A percentile compares a stretch with the other conserved stretches of the same genome.
These are phyloP conservation scores for Teratosphaeria viscida DNA, from an alignment of 2,329 filamentous ascomycete species.

Conservation along the genomic window DNA sequence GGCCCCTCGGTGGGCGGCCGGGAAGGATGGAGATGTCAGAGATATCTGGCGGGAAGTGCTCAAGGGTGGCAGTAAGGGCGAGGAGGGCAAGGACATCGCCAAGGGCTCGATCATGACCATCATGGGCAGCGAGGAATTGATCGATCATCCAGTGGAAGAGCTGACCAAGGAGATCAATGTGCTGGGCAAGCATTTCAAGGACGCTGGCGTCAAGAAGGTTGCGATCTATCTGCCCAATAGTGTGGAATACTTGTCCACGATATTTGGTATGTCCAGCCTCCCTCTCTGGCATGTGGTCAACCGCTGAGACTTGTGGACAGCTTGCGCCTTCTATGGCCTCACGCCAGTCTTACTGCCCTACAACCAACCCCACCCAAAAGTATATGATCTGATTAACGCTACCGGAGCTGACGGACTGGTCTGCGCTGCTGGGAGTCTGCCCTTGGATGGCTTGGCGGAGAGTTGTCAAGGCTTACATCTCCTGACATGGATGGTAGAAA, in stretches of 20 bases:
- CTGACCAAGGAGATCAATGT: slow-evolving; percentile 79
- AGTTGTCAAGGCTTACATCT: slow-evolving; percentile 61
- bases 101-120: slow-evolving; percentile 69
- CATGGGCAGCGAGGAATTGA: slow-evolving; percentile 60
- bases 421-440: slow-evolving; percentile 75
- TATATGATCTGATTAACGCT: slow-evolving; percentile 61
- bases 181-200: slow-evolving; percentile 65
- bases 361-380: slow-evolving; percentile 57
- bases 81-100: slow-evolving; percentile 50
- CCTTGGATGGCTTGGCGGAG: slow-evolving; percentile 62
- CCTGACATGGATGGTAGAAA: slow-evolving; percentile 85
- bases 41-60: slow-evolving; percentile 74
- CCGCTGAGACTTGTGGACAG: slow-evolving; percentile 30
- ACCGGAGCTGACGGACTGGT: slow-evolving; percentile 72
- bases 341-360: slow-evolving; percentile 79
- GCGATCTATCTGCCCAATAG: slow-evolving; percentile 91
- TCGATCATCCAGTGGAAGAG: slow-evolving; percentile 60
- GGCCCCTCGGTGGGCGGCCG: slow-evolving; percentile 70
- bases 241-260: slow-evolving; percentile 67
- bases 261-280: slow-evolving; percentile 50
- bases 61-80: slow-evolving; percentile 41
- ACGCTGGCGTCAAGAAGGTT: slow-evolving; percentile 55
- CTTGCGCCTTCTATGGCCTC: slow-evolving; percentile 80
- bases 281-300: slow-evolving; percentile 3
- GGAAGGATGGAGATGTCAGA: slow-evolving; percentile 77